These are phyloP conservation scores for Aristolochia fimbriata DNA, from an alignment of 164 flowering plant genomes.

Conservation along the genomic window DNA sequence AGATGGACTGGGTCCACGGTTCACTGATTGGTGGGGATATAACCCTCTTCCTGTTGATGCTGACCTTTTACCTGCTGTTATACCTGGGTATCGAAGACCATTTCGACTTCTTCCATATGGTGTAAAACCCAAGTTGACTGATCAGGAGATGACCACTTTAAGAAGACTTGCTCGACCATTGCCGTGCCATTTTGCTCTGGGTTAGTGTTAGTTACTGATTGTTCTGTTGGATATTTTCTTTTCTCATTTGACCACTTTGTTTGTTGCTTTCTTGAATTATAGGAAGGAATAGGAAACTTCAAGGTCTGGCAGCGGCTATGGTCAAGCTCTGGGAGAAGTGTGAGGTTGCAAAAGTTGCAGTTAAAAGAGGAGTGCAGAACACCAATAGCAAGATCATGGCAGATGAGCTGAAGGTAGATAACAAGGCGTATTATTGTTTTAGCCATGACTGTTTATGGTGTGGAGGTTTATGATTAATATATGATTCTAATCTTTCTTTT, in stretches of 20 bases:
- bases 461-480: too few species aligned
- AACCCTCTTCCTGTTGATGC: conserved; percentile 95
- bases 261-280: neutral
- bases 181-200: conserved; percentile 87
- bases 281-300: conserved; percentile 90
- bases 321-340: conserved; percentile 94
- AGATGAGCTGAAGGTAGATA: conserved; percentile 74
- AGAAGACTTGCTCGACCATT: conserved; percentile 78
- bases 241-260: conserved; percentile 1
- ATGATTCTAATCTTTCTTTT: too few species aligned
- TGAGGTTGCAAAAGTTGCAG: conserved; percentile 89
- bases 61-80: conserved; percentile 80
- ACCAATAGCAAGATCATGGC: conserved; percentile 85
- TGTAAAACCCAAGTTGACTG: conserved; percentile 59
- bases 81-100: conserved; percentile 74
- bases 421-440: too few species aligned
- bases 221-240: neutral
- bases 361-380: conserved; percentile 94
- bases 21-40: conserved; percentile 94
- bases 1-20: conserved; percentile 94
- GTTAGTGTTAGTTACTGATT: conserved; percentile 28
- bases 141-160: conserved; percentile 85
- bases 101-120: conserved; percentile 97
- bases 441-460: too few species aligned
- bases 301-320: conserved; percentile 84